Evolutionary conservation across 768 basidiomycete species (phyloP).

Genomic region (Tricholoma matsutake): DNA sequence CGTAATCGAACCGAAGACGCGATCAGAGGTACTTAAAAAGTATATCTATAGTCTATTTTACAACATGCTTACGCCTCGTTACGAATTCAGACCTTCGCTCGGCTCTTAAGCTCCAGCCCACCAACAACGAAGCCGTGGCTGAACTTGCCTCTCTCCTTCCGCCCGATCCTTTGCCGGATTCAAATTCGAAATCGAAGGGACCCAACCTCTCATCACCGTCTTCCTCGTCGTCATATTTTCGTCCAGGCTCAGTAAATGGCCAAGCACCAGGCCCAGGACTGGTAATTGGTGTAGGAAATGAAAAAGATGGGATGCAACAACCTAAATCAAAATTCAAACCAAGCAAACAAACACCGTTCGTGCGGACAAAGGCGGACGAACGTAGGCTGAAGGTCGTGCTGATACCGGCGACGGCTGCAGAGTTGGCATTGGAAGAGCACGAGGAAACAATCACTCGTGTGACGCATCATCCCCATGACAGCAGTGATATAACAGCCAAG

Average conservation of each 20-base stretch:
- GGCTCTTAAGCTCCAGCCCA: slow-evolving; percentile 58
- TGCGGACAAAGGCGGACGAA: slow-evolving; percentile 47
- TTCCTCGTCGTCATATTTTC: slow-evolving; percentile 24
- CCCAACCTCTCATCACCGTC: slow-evolving; percentile 4
- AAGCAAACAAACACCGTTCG: slow-evolving; percentile 50
- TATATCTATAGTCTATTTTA: not conserved
- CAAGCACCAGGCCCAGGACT: slow-evolving; percentile 17
- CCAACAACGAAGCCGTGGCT: slow-evolving; percentile 57
- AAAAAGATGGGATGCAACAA: slow-evolving; percentile 28
- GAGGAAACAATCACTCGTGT: not conserved
- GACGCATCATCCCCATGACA: slow-evolving; percentile 3
- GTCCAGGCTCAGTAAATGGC: slow-evolving; percentile 9
- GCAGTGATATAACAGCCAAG: slow-evolving; percentile 15
- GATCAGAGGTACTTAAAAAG: slow-evolving; percentile 45
- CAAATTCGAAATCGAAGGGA: not conserved
- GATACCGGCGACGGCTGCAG: slow-evolving; percentile 39
- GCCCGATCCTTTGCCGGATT: slow-evolving; percentile 10
- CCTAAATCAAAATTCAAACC: slow-evolving; percentile 3
- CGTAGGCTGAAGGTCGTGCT: slow-evolving; percentile 50
- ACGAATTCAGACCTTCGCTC: slow-evolving; percentile 53
- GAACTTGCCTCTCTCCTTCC: slow-evolving; percentile 48
- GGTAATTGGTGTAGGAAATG: slow-evolving; percentile 13
- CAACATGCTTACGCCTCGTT: not conserved
- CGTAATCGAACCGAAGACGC: slow-evolving; percentile 55
- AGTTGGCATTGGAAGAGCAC: slow-evolving; percentile 11